Base-by-base conservation (phyloP, 2,329 filamentous ascomycete species). In the Paecilomyces sp. region DNA sequence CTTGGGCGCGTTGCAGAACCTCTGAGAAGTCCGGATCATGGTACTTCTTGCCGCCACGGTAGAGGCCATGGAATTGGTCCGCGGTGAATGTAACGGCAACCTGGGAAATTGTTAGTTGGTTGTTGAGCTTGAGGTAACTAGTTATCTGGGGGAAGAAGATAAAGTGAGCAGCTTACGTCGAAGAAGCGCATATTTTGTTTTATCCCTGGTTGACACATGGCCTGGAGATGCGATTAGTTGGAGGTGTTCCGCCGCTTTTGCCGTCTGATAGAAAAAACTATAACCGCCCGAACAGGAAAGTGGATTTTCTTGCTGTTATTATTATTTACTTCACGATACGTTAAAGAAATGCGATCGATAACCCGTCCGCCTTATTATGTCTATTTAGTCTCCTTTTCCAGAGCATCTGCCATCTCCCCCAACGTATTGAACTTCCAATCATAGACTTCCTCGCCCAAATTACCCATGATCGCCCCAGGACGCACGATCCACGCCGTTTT, bases 401-500 rank as follows among this genome's bases (percentile, higher is more conserved):
- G 47, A 12, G 81, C 80, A 71, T 83, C 81, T 0, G 85, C 86
- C 79, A 88, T 82, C 55, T 86, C 84, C 1, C 76, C 81, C 62
- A 89, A 68, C 0, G 79, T 86, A 50, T 79, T 76, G 69, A 87
- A 85, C 65, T 79, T 80, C 81, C 84, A 88, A 54, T 80, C 79
- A 72, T 74, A 84, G 22, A 70, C 70, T 1, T 72, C 68, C 60
- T 80, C 68, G 1, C 71, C 70, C 63, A 47, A 3, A 47, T 78
- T 81, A 56, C 68, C 69, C 65, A 74, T 70, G 15, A 76, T 73
- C 7, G 74, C 75, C 41, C 78, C 76, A 1, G 75, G 67, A 55
- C 77, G 74, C 59, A 81, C 81, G 66, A 91, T 90, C 87, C 87
- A 91, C 18, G 82, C 82, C 59, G 82, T 86, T 64, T 78, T 79